phyloP scores from a whole-genome alignment of 192 early-diverging fungal species.

The Coemansia sp. region DNA sequence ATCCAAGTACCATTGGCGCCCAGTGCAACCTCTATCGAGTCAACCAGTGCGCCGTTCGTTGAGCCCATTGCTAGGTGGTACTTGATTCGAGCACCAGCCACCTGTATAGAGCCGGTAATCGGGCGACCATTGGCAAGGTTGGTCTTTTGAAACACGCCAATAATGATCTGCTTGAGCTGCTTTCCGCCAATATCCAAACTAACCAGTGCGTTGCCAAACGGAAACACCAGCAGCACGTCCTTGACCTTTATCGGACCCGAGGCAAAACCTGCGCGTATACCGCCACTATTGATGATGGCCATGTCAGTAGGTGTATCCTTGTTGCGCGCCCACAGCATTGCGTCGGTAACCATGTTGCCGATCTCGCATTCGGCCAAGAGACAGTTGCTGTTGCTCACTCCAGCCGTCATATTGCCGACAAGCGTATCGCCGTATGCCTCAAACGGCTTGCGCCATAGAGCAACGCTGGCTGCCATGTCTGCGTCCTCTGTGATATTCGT shows the following conservation, averaged over 20 bases:
- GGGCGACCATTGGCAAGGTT: constrained; percentile 32
- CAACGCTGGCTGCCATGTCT: constrained; percentile 43
- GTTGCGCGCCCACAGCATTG: constrained; percentile 54
- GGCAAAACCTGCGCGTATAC: constrained; percentile 60
- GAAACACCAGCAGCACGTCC: constrained; percentile 59
- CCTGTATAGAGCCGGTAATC: constrained; percentile 58
- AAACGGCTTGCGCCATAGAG: constrained; percentile 59
- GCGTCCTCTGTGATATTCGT: constrained; percentile 54
- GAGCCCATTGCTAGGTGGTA: constrained; percentile 9
- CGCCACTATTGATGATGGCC: constrained; percentile 65
- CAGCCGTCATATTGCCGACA: constrained; percentile 45
- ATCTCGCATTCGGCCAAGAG: constrained; percentile 59
- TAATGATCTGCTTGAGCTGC: constrained; percentile 56
- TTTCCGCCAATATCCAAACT: constrained; percentile 54
- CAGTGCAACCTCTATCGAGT: constrained; percentile 20
- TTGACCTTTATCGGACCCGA: constrained; percentile 56
- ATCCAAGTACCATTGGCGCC: constrained; percentile 17
- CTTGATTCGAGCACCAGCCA: constrained; percentile 52
- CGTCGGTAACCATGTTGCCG: constrained; percentile 64
- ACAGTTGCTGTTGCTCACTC: constrained; percentile 50
- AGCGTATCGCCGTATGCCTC: constrained; percentile 52
- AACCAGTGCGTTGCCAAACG: constrained; percentile 60
- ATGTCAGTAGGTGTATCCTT: constrained; percentile 31
- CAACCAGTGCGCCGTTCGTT: background rate
- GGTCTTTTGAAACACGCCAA: constrained; percentile 44